Evolutionary conservation across 1,139 yeast genomes (phyloP).

Genomic region (Yamadazyma pseudoaaseri): DNA sequence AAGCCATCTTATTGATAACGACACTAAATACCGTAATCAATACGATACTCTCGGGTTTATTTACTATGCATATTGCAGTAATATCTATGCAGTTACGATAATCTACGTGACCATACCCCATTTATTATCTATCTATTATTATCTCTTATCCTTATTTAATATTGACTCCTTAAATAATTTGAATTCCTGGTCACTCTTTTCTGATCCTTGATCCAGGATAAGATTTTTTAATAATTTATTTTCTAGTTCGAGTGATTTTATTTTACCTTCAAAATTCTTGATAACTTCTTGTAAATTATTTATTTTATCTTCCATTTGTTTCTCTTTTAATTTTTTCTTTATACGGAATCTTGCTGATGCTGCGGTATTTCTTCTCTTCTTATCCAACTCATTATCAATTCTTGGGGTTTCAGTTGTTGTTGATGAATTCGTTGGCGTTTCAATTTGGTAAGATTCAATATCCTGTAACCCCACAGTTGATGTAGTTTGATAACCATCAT

Average conservation of each 20-base stretch:
- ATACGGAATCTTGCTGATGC: slow-evolving; percentile 64
- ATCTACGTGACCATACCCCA: too few species aligned
- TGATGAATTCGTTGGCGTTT: neutral
- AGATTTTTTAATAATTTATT: slow-evolving; percentile 62
- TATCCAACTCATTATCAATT: slow-evolving; percentile 27
- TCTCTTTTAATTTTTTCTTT: slow-evolving; percentile 59
- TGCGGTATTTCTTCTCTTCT: slow-evolving; percentile 59
- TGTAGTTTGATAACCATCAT: neutral
- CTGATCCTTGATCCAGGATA: slow-evolving; percentile 58
- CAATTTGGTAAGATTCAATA: neutral
- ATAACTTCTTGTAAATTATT: slow-evolving; percentile 43
- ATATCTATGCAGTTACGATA: too few species aligned
- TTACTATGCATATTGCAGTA: too few species aligned
- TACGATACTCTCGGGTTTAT: too few species aligned
- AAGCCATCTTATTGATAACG: too few species aligned
- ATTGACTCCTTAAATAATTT: slow-evolving; percentile 36
- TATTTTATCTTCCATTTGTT: slow-evolving; percentile 54
- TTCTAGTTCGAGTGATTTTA: slow-evolving; percentile 68
- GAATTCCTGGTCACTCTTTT: slow-evolving; percentile 42
- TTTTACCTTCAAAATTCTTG: slow-evolving; percentile 37
- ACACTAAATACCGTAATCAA: too few species aligned
- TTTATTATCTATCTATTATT: too few species aligned
- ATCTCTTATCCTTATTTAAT: slow-evolving; percentile 6
- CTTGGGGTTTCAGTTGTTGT: neutral
- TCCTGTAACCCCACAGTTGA: neutral